Base-by-base conservation (phyloP, 2,329 filamentous ascomycete genomes). In the Monilinia fructicola region DNA sequence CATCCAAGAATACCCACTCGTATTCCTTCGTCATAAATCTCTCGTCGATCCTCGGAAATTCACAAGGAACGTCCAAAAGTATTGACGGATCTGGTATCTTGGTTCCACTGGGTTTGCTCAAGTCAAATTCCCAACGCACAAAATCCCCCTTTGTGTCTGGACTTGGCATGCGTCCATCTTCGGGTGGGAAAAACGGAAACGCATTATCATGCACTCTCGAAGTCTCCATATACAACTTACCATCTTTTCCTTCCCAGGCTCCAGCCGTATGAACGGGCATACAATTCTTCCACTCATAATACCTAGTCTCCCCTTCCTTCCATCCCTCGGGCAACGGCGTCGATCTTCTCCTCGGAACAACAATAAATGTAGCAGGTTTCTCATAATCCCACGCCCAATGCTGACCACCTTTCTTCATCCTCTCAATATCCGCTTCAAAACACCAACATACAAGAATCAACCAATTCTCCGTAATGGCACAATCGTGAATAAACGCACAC, bases 311-410 rank as follows among this genome's bases (percentile, higher is more conserved):
- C 10, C 48, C 44, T 14, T 28, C 12, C 31, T 40, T 28, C 42
- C 42, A 59, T 0, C 55, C 55, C 6, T 46, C 55, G 0, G 55
- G 55, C 42, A 59, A 59, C 1, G 31, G 35, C 12, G 44, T 53
- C 18, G 46, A 82, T 2, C 79, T 79, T 1, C 80, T 73, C 9
- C 83, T 77, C 9, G 83, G 83, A 2, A 84, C 81, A 7, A 85
- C 76, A 0, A 81, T 83, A 67, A 85, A 85, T 74, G 80, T 82
- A 70, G 84, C 82, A 69, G 84, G 81, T 70, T 84, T 82, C 9
- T 82, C 75, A 1, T 82, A 80, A 58, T 82, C 80, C 81, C 81
- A 83, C 0, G 81, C 80, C 75, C 81, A 83, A 73, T 83, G 82
- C 67, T 82, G 80, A 1, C 79, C 80, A 0, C 81, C 81, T 2